Conservation (phyloP, 345 rosid genomes). For the Cardamine chenopodiifolia region DNA sequence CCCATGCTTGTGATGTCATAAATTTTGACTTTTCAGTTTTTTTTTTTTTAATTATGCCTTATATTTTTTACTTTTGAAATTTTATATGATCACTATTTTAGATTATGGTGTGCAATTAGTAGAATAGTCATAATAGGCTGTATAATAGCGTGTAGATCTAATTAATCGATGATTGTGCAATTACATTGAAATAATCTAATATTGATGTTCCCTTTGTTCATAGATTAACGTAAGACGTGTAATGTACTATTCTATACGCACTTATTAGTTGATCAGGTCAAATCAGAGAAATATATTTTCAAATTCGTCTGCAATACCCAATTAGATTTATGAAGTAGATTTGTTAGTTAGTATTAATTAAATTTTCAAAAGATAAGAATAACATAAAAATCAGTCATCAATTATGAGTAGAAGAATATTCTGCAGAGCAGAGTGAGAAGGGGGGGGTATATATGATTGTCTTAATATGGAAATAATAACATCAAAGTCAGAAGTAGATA, state of each 20-base stretch:
- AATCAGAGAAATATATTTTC: neutral
- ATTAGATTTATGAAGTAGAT: neutral
- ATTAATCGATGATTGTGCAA: conserved; percentile 31
- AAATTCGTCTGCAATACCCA: neutral
- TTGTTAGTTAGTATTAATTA: neutral
- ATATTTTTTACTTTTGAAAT: neutral
- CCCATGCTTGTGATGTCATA: conserved; percentile 32
- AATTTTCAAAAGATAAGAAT: neutral
- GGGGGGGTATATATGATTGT: conserved; percentile 12
- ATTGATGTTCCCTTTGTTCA: conserved; percentile 38
- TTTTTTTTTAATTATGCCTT: too few relatives aligned
- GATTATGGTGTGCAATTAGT: neutral
- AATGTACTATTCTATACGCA: neutral
- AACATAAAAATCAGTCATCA: neutral
- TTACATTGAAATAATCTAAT: conserved; percentile 9
- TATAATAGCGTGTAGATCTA: neutral
- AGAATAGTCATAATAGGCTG: neutral
- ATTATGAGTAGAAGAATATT: conserved; percentile 32
- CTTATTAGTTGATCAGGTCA: neutral
- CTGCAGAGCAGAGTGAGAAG: conserved; percentile 23
- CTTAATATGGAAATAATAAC: neutral
- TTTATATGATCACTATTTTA: neutral
- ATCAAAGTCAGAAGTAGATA: conserved; percentile 4
- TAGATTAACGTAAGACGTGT: conserved; percentile 9
- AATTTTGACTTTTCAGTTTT: neutral